Conservation (phyloP, 2,329 filamentous ascomycete species). For the Uncinocarpus reesii region DNA sequence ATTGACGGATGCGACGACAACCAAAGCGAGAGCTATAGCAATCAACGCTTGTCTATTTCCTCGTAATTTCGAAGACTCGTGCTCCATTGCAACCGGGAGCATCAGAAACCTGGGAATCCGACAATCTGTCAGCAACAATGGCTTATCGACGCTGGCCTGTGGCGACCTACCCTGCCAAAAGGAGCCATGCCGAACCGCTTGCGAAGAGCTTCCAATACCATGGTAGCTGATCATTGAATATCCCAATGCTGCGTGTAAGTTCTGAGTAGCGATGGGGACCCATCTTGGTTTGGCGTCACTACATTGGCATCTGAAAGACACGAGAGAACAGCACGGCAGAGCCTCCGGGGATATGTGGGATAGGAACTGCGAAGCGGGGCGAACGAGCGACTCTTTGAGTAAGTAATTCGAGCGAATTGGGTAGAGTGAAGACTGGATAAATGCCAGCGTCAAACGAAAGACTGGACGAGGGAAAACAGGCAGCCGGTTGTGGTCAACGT, state of each 20-base stretch:
- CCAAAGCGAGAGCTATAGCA: slow-evolving; percentile 23
- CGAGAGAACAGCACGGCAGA: not conserved
- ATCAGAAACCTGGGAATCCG: slow-evolving; percentile 23
- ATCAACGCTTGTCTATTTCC: slow-evolving; percentile 21
- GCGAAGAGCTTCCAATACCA: slow-evolving; percentile 24
- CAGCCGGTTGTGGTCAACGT: not conserved
- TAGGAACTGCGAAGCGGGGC: slow-evolving; percentile 7
- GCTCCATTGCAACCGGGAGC: slow-evolving; percentile 24
- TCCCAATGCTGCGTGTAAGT: slow-evolving; percentile 12
- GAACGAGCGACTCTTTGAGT: slow-evolving; percentile 10
- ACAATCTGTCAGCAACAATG: not conserved
- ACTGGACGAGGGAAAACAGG: not conserved
- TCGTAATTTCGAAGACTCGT: slow-evolving; percentile 16
- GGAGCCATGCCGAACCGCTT: slow-evolving; percentile 21
- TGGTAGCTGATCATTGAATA: slow-evolving; percentile 15
- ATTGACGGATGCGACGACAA: slow-evolving; percentile 22
- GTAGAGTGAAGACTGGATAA: not conserved
- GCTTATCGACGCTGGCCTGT: not conserved
- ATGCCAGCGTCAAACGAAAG: not conserved
- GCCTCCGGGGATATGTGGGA: not conserved
- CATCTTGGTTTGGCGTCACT: slow-evolving; percentile 13
- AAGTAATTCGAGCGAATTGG: not conserved
- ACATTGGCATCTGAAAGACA: slow-evolving; percentile 9
- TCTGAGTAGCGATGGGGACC: slow-evolving; percentile 16
- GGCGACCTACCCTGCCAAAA: slow-evolving; percentile 24